phyloP scores from a whole-genome alignment of 352 stramenopile genomes.

The Phytophthora pini region DNA sequence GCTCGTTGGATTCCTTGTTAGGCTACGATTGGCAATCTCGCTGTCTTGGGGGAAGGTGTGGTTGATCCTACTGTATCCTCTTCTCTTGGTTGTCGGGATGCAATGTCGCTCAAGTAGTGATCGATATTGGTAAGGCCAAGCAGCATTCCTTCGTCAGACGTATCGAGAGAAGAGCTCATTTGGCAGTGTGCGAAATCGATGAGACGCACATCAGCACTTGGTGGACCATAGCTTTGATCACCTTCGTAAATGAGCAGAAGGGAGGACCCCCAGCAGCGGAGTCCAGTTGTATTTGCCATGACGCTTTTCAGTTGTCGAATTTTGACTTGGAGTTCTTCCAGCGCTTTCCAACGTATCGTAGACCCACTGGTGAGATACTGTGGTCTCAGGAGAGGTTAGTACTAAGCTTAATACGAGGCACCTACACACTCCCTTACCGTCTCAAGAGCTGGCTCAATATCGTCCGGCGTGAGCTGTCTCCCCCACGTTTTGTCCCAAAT shows the following conservation, averaged over 20 bases:
- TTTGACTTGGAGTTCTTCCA: slow-evolving; percentile 52
- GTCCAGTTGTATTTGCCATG: slow-evolving; percentile 49
- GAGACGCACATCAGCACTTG: slow-evolving; percentile 58
- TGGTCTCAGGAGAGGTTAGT: background rate
- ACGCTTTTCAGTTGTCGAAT: slow-evolving; percentile 52
- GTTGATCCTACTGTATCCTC: slow-evolving; percentile 4
- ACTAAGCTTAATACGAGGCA: background rate
- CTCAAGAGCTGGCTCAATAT: slow-evolving; percentile 69
- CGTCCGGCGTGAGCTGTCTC: slow-evolving; percentile 51
- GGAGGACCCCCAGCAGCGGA: slow-evolving; percentile 81
- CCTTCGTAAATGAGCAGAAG: slow-evolving; percentile 83
- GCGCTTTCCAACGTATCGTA: slow-evolving; percentile 50
- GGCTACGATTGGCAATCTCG: slow-evolving; percentile 11
- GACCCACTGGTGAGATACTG: slow-evolving; percentile 69
- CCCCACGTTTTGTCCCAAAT: slow-evolving; percentile 87
- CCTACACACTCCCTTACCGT: slow-evolving; percentile 41
- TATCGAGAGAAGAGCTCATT: slow-evolving; percentile 56
- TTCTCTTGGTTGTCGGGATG: slow-evolving; percentile 30
- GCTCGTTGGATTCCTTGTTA: slow-evolving; percentile 10
- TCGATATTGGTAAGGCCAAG: slow-evolving; percentile 74
- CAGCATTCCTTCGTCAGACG: slow-evolving; percentile 69
- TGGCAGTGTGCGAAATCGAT: slow-evolving; percentile 87
- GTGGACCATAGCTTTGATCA: slow-evolving; percentile 36
- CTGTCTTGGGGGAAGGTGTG: slow-evolving; percentile 2
- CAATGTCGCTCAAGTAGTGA: slow-evolving; percentile 42